Conservation (phyloP, 169 alveolate species). For the Cytauxzoon felis region DNA sequence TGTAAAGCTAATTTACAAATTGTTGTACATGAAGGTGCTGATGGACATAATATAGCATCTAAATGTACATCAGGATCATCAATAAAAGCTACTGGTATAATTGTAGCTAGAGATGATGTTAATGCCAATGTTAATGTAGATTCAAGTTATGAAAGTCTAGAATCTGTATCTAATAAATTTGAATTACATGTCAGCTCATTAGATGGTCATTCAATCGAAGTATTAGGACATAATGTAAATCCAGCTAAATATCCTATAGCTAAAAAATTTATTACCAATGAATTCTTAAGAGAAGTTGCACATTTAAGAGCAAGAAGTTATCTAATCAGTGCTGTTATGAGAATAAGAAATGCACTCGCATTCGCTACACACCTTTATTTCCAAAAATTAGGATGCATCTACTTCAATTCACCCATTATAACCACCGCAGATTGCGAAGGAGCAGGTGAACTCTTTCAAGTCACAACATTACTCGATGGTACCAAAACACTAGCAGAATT, state of each 20-base stretch:
- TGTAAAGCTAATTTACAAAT: slow-evolving; percentile 85
- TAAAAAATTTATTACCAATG: slow-evolving; percentile 89
- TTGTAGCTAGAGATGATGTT: slow-evolving; percentile 89
- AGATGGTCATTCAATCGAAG: slow-evolving; percentile 57
- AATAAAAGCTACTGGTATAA: slow-evolving; percentile 81
- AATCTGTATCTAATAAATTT: slow-evolving; percentile 48
- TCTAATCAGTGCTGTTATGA: slow-evolving; percentile 89
- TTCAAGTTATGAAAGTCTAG: slow-evolving; percentile 50
- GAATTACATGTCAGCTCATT: slow-evolving; percentile 62
- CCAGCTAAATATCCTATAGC: slow-evolving; percentile 92
- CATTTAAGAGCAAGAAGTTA: slow-evolving; percentile 97
- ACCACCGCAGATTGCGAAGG: slow-evolving; percentile 99
- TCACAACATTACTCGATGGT: slow-evolving; percentile 87
- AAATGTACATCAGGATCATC: slow-evolving; percentile 82
- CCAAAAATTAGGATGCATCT: slow-evolving; percentile 90
- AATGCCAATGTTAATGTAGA: slow-evolving; percentile 82
- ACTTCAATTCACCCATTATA: slow-evolving; percentile 96
- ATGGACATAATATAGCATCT: slow-evolving; percentile 73
- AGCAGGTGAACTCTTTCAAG: slow-evolving; percentile 99
- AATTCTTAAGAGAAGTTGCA: slow-evolving; percentile 92
- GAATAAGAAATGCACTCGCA: slow-evolving; percentile 91
- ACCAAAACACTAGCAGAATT: slow-evolving; percentile 55
- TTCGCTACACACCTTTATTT: slow-evolving; percentile 94
- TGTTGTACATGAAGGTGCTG: slow-evolving; percentile 84
- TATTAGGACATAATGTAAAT: slow-evolving; percentile 82